phyloP scores from a whole-genome alignment of 1,284 basidiomycete species.

The Boletus nobilissimus region DNA sequence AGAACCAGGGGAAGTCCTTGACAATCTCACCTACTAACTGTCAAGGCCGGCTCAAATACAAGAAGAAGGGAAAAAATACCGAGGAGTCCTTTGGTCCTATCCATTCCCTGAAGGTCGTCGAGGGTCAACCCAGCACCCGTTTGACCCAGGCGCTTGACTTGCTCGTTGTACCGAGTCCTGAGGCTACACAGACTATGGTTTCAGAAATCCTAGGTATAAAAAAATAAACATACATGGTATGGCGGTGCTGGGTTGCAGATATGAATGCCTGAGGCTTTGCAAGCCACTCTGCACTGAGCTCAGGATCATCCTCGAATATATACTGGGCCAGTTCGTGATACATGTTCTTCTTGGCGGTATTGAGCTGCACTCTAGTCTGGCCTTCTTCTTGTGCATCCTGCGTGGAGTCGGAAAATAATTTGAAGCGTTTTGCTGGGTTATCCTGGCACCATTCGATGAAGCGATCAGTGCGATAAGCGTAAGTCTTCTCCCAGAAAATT shows the following conservation, averaged over 20 bases:
- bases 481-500: not conserved
- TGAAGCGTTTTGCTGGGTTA: not conserved
- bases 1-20: conserved; percentile 21
- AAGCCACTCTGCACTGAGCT: not conserved
- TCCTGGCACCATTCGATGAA: not conserved
- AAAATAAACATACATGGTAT: too few relatives aligned
- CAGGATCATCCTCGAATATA: not conserved
- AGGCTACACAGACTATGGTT: too few relatives aligned
- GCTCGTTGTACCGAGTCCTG: too few relatives aligned
- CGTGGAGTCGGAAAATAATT: not conserved
- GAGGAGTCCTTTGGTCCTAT: not conserved
- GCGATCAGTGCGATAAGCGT: not conserved
- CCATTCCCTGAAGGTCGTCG: too few relatives aligned
- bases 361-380: not conserved
- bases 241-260: not conserved
- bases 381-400: not conserved
- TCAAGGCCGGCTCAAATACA: not conserved
- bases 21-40: not conserved
- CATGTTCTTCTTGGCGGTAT: not conserved
- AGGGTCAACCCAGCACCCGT: too few relatives aligned
- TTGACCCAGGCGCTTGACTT: too few relatives aligned
- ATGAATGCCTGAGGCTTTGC: not conserved
- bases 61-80: not conserved
- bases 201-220: too few relatives aligned
- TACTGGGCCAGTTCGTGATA: not conserved